These are phyloP conservation scores for Closterium sp. DNA, from an alignment of 139 green algal genomes.

Conservation along the genomic window DNA sequence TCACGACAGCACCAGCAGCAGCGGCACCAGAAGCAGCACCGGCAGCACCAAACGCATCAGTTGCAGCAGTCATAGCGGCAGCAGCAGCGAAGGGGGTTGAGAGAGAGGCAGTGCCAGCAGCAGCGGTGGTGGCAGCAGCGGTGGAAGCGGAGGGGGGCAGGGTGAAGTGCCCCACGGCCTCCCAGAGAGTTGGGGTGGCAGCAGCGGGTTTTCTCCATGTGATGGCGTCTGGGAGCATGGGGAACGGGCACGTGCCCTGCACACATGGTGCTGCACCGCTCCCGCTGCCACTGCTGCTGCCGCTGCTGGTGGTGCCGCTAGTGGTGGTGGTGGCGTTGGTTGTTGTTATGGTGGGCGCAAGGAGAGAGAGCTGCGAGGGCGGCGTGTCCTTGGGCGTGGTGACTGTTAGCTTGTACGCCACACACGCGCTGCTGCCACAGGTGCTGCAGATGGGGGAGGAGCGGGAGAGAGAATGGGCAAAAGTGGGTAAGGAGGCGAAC, in stretches of 20 bases:
- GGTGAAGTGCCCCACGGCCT: neutral
- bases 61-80: neutral
- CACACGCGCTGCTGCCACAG: neutral
- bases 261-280: neutral
- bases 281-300: no score
- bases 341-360: neutral
- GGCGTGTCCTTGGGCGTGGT: neutral
- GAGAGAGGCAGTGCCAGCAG: neutral
- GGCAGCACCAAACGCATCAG: no score
- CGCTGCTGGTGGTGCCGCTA: no score
- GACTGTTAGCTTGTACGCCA: neutral
- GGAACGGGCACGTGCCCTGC: neutral
- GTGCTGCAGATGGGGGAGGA: neutral
- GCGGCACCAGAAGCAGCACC: no score
- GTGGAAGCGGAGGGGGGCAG: neutral
- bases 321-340: neutral
- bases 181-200: neutral
- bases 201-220: neutral
- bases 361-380: neutral
- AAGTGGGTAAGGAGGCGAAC: neutral
- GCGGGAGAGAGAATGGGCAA: no score
- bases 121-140: neutral
- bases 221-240: neutral
- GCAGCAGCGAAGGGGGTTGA: neutral
- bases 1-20: no score